Evolutionary conservation across 225 moss, liverwort and hornwort species (phyloP).

Genomic region (Pleurozium schreberi): DNA sequence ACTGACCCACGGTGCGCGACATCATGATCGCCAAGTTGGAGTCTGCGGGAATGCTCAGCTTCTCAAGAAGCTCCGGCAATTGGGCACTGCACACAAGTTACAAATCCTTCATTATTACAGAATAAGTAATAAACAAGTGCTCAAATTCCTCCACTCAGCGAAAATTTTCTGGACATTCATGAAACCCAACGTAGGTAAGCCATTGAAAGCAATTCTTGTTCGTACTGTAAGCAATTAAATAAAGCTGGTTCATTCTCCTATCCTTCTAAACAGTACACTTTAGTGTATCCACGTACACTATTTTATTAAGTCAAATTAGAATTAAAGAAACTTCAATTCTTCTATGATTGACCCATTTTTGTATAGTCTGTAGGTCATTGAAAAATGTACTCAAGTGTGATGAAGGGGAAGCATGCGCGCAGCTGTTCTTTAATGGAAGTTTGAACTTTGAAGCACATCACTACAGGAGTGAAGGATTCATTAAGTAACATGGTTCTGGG

Average conservation of each 20-base stretch:
- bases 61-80: slow-evolving; percentile 23
- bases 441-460: background rate
- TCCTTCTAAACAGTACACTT: background rate
- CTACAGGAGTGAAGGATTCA: background rate
- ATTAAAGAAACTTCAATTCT: background rate
- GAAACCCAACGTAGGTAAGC: background rate
- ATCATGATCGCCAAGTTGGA: slow-evolving; percentile 44
- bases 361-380: too few species aligned
- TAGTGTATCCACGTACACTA: background rate
- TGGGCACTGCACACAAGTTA: background rate
- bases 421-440: background rate
- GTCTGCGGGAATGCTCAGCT: slow-evolving; percentile 14
- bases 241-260: background rate
- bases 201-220: background rate
- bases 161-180: background rate
- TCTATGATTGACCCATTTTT: background rate
- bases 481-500: background rate
- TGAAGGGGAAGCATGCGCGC: background rate
- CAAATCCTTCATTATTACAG: background rate
- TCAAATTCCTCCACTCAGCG: background rate
- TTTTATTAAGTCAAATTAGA: background rate
- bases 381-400: too few species aligned
- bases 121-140: too few species aligned
- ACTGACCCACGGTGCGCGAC: slow-evolving; percentile 22
- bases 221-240: background rate